These are phyloP conservation scores for Cladosporium sphaerospermum DNA, from an alignment of 2,329 filamentous ascomycete species.

Conservation along the genomic window DNA sequence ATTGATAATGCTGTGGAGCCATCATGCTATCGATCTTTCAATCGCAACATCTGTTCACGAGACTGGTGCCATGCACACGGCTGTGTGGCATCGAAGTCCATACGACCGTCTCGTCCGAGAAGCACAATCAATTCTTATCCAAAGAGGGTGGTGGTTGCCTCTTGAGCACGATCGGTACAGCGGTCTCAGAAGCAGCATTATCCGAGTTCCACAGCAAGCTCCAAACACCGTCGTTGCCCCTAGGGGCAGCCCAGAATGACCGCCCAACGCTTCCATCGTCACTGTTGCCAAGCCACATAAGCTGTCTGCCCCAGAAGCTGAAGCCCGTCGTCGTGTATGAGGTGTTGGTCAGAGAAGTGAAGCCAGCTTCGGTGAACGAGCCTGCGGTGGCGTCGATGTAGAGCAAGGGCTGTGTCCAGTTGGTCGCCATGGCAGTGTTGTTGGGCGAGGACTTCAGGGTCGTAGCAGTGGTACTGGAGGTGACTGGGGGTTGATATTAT, in stretches of 20 bases:
- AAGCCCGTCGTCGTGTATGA: constrained; percentile 17
- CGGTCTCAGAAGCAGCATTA: constrained; percentile 12
- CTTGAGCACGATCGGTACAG: constrained; percentile 17
- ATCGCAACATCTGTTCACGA: too few species aligned
- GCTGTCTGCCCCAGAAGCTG: constrained; percentile 14
- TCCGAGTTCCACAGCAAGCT: constrained; percentile 19
- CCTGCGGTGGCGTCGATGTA: constrained; percentile 15
- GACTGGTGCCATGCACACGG: too few species aligned
- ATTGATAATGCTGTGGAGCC: too few species aligned
- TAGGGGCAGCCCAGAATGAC: constrained; percentile 7
- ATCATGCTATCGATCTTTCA: too few species aligned
- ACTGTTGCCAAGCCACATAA: constrained; percentile 15
- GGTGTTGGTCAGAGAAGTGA: constrained; percentile 13
- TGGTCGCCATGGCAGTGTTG: constrained; percentile 6
- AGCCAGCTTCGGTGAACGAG: constrained; percentile 13
- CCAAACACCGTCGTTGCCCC: constrained; percentile 10
- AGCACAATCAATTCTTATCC: not conserved
- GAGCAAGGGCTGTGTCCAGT: constrained; percentile 17
- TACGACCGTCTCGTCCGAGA: too few species aligned
- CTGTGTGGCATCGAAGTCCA: too few species aligned
- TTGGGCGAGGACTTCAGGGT: constrained; percentile 4
- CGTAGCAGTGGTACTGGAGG: not conserved
- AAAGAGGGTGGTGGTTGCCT: not conserved
- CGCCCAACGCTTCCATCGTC: constrained; percentile 5
- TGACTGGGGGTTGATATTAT: too few species aligned